Evolutionary conservation across 192 early-diverging fungal genomes (phyloP).

Genomic region (Chytriomyces sp.): DNA sequence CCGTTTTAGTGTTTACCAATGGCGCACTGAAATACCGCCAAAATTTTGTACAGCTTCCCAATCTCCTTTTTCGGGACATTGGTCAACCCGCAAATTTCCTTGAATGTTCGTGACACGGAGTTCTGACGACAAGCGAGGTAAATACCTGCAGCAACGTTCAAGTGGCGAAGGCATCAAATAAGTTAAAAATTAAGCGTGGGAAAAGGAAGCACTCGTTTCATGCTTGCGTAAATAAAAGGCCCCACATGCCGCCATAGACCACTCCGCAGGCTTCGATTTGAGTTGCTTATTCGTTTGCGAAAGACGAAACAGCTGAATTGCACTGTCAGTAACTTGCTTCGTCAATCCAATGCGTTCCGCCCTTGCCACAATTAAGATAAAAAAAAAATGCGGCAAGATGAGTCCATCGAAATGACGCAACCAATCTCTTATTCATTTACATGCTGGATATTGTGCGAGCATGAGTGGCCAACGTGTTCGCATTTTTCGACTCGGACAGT

Average conservation of each 20-base stretch:
- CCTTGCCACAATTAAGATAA: constrained; percentile 75
- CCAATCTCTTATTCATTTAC: neutral
- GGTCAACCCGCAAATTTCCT: constrained; percentile 89
- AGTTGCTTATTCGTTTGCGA: constrained; percentile 84
- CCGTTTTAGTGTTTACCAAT: constrained; percentile 4
- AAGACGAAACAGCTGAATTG: constrained; percentile 86
- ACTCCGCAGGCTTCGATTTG: constrained; percentile 79
- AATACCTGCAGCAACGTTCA: constrained; percentile 46
- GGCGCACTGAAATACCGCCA: constrained; percentile 40
- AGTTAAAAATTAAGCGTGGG: neutral
- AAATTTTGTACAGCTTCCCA: constrained; percentile 78
- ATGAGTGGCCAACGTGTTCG: constrained; percentile 68
- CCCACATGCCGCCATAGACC: constrained; percentile 81
- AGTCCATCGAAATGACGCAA: constrained; percentile 37
- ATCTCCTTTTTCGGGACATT: constrained; percentile 94
- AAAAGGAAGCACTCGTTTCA: neutral
- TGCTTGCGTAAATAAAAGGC: neutral
- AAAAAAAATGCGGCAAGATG: constrained; percentile 40
- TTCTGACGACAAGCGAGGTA: constrained; percentile 91
- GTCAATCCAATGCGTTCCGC: constrained; percentile 81
- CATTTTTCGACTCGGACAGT: constrained; percentile 72
- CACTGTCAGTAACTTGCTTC: constrained; percentile 73
- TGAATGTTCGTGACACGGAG: constrained; percentile 84
- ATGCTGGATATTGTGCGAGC: constrained; percentile 3
- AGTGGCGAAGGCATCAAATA: neutral